phyloP scores from a whole-genome alignment of 257 asterid species.

The Leptodermis oblonga region DNA sequence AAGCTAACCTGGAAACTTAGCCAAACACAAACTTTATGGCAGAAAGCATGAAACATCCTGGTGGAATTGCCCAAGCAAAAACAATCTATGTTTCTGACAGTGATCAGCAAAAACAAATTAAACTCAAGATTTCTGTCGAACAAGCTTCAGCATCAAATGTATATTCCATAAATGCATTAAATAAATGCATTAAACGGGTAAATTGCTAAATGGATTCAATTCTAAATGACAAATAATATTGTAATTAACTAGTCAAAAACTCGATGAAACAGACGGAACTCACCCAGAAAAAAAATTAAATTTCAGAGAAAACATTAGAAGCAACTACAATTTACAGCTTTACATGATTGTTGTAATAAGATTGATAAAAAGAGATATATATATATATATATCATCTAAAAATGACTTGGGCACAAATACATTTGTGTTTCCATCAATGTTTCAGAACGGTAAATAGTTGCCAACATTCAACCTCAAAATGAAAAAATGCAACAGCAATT shows the following conservation, averaged over 20 bases:
- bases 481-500: neutral
- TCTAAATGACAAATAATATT: no score
- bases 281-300: neutral
- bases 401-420: no score
- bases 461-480: neutral
- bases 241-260: neutral
- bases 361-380: neutral
- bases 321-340: neutral
- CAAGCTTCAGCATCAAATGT: no score
- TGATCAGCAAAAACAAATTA: no score
- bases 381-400: no score
- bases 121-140: no score
- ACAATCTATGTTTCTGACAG: neutral
- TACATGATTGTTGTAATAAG: neutral
- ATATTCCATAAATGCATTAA: no score
- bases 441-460: slow-evolving; percentile 2
- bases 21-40: no score
- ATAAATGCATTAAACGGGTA: neutral
- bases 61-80: neutral
- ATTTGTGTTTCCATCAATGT: neutral
- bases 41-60: neutral
- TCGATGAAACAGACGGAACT: neutral
- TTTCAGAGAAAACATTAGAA: neutral
- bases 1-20: neutral
- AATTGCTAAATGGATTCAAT: neutral